Evolutionary conservation across 2,329 filamentous ascomycete genomes (phyloP), one percentile per base, ranked within the genome.

Genomic region (Westerdykella aurantiaca): DNA sequence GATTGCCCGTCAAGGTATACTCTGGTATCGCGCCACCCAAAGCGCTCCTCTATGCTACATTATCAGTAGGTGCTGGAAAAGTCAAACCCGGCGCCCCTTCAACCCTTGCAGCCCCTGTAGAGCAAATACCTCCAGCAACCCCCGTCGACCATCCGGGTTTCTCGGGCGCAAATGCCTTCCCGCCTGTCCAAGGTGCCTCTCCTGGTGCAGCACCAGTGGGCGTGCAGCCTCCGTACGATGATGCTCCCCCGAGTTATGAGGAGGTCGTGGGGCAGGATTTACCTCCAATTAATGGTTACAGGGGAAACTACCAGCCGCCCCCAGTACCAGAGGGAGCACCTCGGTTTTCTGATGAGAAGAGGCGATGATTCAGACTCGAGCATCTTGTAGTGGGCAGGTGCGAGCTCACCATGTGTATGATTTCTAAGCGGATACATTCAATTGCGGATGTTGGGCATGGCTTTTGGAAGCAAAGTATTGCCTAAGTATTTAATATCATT

Each of bases 171-270:
- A 49, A 35, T 31, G 55, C 48, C 41, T 55, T 54, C 37, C 49
- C 57, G 25, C 56, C 55, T 4, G 41, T 47, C 17, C 53, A 58
- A 37, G 52, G 51, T 33, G 45, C 49, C 23, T 9, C 33, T 16
- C 45, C 50, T 17, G 46, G 57, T 17, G 44, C 52, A 7, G 50
- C 49, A 31, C 53, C 56, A 29, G 57, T 61, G 18, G 62, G 66
- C 2, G 25, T 29, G 2, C 59, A 66, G 17, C 78, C 62, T 10
- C 70, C 67, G 2, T 73, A 79, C 51, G 83, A 88, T 25, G 88
- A 93, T 44, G 87, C 88, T n/a, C 90, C 91, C 14, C 90, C 90
- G 6, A 95, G 88, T 58, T 97, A 97, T 61, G 89, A 95, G 68
- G 90, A 96, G 67, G 89, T 88, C 11, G 83, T 96, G 69, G 89